phyloP scores from a whole-genome alignment of 148 eudicot species.

The Bassia scoparia region DNA sequence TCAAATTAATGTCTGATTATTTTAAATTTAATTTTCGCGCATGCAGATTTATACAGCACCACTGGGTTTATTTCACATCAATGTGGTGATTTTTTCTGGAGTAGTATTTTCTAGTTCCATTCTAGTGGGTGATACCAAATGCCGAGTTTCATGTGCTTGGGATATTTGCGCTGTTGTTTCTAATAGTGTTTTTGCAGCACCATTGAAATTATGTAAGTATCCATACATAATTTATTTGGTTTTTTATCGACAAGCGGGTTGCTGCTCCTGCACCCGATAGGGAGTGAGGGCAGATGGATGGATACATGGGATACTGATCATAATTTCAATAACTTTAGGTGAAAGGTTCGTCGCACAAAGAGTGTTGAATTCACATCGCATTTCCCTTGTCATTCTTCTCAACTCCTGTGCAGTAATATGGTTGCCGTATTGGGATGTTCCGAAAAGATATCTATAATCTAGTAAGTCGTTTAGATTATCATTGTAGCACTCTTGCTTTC shows the following conservation, averaged over 20 bases:
- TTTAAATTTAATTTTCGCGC: background rate
- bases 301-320: background rate
- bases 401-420: constrained; percentile 61
- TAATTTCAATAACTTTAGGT: constrained; percentile 30
- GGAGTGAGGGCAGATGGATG: background rate
- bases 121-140: constrained; percentile 11
- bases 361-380: constrained; percentile 76
- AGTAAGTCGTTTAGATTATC: constrained; percentile 31
- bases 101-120: constrained; percentile 36
- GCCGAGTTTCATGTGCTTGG: constrained; percentile 42
- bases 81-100: constrained; percentile 34
- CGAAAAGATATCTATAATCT: constrained; percentile 42
- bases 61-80: constrained; percentile 34
- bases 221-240: no score
- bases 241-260: background rate
- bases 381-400: constrained; percentile 57
- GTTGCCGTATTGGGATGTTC: constrained; percentile 56
- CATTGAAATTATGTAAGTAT: constrained; percentile 55
- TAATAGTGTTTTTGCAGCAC: constrained; percentile 65
- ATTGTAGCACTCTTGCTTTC: background rate
- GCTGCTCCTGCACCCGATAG: background rate
- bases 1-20: background rate
- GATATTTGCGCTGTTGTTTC: constrained; percentile 57
- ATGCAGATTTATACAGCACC: constrained; percentile 47
- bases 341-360: constrained; percentile 53